These are phyloP conservation scores for Polytrichum formosum DNA, from an alignment of 225 moss, liverwort and hornwort genomes.

Conservation along the genomic window DNA sequence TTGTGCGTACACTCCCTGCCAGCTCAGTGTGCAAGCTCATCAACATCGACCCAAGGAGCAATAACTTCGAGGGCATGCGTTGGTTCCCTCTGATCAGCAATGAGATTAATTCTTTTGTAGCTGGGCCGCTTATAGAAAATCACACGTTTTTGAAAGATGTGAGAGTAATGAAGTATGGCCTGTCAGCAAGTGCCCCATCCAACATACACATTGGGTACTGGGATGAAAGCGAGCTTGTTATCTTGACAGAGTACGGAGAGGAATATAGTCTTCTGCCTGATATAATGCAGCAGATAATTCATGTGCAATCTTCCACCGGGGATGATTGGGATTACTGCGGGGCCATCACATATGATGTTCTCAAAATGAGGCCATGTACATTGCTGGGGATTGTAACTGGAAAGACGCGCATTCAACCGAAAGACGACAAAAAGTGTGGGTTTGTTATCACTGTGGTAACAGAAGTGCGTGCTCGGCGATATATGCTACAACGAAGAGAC, in stretches of 20 bases:
- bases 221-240: slow-evolving; percentile 4
- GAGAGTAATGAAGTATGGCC: slow-evolving; percentile 11
- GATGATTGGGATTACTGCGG: neutral
- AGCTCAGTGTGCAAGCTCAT: slow-evolving; percentile 10
- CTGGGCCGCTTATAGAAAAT: slow-evolving; percentile 12
- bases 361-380: slow-evolving; percentile 9
- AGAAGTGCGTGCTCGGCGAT: slow-evolving; percentile 4
- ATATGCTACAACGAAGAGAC: slow-evolving; percentile 9
- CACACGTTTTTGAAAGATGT: slow-evolving; percentile 11
- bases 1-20: slow-evolving; percentile 15
- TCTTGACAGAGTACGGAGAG: slow-evolving; percentile 7
- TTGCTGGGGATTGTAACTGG: slow-evolving; percentile 15
- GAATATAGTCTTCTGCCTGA: slow-evolving; percentile 8
- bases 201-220: slow-evolving; percentile 13
- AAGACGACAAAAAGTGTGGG: slow-evolving; percentile 12
- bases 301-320: slow-evolving; percentile 1
- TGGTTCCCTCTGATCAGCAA: slow-evolving; percentile 14
- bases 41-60: slow-evolving; percentile 21
- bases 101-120: slow-evolving; percentile 15
- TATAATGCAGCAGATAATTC: slow-evolving; percentile 10
- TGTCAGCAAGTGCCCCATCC: slow-evolving; percentile 16
- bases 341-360: slow-evolving; percentile 13
- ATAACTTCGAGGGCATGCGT: slow-evolving; percentile 13
- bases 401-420: slow-evolving; percentile 13
- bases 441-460: slow-evolving; percentile 14